phyloP scores from a whole-genome alignment of 129 eudicot species.

The Chrysanthemum makinoi region DNA sequence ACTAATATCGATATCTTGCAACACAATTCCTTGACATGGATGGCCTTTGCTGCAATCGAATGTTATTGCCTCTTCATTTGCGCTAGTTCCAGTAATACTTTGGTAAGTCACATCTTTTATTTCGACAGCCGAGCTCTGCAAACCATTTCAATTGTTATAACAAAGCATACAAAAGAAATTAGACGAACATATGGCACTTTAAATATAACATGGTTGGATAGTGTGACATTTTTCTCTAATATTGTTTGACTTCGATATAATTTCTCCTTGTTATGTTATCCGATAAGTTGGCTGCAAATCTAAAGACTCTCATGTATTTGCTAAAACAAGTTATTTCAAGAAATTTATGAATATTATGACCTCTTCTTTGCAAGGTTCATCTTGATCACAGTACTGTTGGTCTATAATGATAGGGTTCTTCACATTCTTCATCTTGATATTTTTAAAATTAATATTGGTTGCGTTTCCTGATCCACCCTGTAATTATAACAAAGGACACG shows the following conservation, averaged over 20 bases:
- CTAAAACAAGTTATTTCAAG: too few species aligned
- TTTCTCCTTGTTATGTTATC: background rate
- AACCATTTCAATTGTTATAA: background rate
- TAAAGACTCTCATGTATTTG: background rate
- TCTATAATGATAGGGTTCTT: slow-evolving; percentile 73
- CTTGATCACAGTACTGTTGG: slow-evolving; percentile 79
- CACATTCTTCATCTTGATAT: slow-evolving; percentile 63
- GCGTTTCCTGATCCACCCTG: slow-evolving; percentile 94
- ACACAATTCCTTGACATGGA: slow-evolving; percentile 66
- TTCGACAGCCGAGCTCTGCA: slow-evolving; percentile 71
- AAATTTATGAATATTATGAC: slow-evolving; percentile 26
- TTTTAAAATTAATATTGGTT: slow-evolving; percentile 63
- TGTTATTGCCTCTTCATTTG: slow-evolving; percentile 42
- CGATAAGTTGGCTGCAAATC: background rate
- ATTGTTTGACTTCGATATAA: background rate
- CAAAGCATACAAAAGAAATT: background rate
- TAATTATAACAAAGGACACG: background rate
- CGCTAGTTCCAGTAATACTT: slow-evolving; percentile 71
- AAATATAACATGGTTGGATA: background rate
- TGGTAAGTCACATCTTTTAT: slow-evolving; percentile 59
- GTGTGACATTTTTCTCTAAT: background rate
- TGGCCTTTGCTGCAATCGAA: slow-evolving; percentile 57
- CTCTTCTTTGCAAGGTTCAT: slow-evolving; percentile 57
- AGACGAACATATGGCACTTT: background rate
- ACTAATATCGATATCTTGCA: slow-evolving; percentile 47